Conservation (phyloP, 1,139 yeast species). For the Yamadazyma membranifaciens region DNA sequence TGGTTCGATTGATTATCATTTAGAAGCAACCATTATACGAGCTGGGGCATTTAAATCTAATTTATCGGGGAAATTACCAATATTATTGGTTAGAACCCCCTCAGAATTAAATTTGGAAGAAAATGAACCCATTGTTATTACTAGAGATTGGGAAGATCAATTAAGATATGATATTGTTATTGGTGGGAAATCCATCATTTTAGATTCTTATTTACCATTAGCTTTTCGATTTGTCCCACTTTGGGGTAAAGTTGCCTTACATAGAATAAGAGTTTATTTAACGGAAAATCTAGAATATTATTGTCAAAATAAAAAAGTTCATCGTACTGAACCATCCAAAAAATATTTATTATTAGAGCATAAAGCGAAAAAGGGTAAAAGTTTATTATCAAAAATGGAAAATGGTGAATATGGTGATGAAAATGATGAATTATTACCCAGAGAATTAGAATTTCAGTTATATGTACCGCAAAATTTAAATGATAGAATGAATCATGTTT, state of each 20-base stretch:
- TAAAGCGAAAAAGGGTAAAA: constrained; percentile 56
- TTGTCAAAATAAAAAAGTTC: constrained; percentile 82
- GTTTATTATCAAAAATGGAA: constrained; percentile 31
- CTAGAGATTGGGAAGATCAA: constrained; percentile 92
- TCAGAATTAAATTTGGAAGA: constrained; percentile 79
- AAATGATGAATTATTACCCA: constrained; percentile 38
- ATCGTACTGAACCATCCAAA: constrained; percentile 84
- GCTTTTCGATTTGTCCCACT: constrained; percentile 82
- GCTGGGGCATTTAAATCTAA: constrained; percentile 84
- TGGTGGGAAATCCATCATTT: constrained; percentile 81
- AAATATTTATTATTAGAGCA: constrained; percentile 80
- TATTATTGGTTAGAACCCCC: constrained; percentile 71
- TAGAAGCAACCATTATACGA: constrained; percentile 71
- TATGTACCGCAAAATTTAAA: constrained; percentile 67
- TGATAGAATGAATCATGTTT: constrained; percentile 37
- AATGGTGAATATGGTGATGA: constrained; percentile 33
- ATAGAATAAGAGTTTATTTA: constrained; percentile 77
- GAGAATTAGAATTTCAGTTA: constrained; percentile 81
- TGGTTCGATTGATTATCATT: constrained; percentile 69
- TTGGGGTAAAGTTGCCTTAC: constrained; percentile 78
- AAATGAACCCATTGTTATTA: constrained; percentile 88
- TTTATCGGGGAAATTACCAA: constrained; percentile 60
- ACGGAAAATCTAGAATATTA: constrained; percentile 90
- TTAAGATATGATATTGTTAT: constrained; percentile 85
- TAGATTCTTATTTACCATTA: constrained; percentile 80